These are phyloP conservation scores for Russula olivacea DNA, from an alignment of 768 basidiomycete genomes.

Conservation along the genomic window DNA sequence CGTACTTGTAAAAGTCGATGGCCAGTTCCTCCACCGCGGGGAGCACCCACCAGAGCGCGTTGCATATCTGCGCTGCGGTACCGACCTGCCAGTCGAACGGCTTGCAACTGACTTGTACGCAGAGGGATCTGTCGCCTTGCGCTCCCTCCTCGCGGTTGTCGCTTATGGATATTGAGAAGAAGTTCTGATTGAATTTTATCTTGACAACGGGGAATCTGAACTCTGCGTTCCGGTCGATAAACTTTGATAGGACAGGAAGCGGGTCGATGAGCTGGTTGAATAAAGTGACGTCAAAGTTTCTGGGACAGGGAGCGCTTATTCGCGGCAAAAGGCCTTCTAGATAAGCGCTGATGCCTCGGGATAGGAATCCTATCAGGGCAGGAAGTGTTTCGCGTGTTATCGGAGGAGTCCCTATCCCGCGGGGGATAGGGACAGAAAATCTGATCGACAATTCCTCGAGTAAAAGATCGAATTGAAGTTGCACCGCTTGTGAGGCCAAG, in stretches of 20 bases:
- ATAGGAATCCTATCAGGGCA: not conserved
- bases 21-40: not conserved
- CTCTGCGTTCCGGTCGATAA: not conserved
- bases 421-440: not conserved
- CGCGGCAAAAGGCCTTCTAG: slow-evolving; percentile 3
- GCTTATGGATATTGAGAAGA: not conserved
- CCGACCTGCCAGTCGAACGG: not conserved
- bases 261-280: not conserved
- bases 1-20: not conserved
- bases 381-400: not conserved
- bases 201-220: not conserved
- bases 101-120: not conserved
- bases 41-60: not conserved
- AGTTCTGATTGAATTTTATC: not conserved
- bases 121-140: not conserved
- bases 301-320: not conserved
- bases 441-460: not conserved
- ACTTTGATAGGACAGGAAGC: not conserved
- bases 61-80: not conserved
- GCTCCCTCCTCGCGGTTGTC: not conserved
- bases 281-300: not conserved
- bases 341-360: not conserved
- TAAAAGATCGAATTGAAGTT: not conserved
- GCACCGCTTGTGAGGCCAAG: not conserved
- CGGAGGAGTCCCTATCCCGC: not conserved